Evolutionary conservation across 192 early-diverging fungal species (phyloP).

Genomic region (Pecoramyces ruminantium): DNA sequence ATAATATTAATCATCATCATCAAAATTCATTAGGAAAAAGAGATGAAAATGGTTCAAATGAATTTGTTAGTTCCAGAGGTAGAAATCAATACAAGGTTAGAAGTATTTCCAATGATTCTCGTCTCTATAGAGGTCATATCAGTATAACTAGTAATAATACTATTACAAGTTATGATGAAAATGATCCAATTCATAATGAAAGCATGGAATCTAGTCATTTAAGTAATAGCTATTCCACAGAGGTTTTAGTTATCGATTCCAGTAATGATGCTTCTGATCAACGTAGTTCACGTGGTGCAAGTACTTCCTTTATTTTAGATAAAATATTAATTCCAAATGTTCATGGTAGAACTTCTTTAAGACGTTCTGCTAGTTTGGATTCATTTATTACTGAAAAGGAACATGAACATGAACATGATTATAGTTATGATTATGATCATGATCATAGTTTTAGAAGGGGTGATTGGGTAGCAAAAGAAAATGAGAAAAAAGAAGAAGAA

Average conservation of each 20-base stretch:
- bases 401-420: neutral
- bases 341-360: neutral
- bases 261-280: neutral
- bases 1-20: too few relatives aligned
- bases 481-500: too few relatives aligned
- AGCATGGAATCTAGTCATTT: neutral
- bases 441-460: too few relatives aligned
- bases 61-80: neutral
- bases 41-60: too few relatives aligned
- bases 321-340: neutral
- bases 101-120: neutral
- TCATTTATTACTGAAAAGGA: neutral
- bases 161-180: neutral
- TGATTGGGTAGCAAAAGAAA: too few relatives aligned
- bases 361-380: neutral
- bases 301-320: neutral
- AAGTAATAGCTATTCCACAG: neutral
- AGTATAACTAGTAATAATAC: neutral
- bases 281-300: neutral
- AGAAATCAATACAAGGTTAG: neutral
- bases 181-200: too few relatives aligned
- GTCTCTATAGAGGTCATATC: neutral
- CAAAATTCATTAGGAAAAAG: too few relatives aligned
- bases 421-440: too few relatives aligned
- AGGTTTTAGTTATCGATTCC: neutral